Percentiles rank a stretch among this genome's conserved stretches.
Conservation (phyloP, 2,329 filamentous ascomycete species). For the Sarocladiaceae sp. region DNA sequence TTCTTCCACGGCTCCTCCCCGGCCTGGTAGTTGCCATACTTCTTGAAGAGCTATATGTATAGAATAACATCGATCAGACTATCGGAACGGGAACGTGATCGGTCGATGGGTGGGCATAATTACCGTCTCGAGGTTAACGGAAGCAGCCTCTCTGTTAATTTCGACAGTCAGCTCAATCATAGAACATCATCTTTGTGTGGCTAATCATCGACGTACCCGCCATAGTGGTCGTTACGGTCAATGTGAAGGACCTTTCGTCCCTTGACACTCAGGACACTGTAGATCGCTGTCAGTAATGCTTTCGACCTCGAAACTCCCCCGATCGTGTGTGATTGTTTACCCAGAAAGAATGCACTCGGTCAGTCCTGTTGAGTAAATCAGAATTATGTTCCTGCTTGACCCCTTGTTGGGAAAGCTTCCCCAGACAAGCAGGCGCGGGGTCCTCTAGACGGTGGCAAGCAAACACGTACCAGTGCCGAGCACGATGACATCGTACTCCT, state of each 20-base stretch:
- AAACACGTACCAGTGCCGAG: conserved; percentile 86
- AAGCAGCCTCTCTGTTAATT: conserved; percentile 72
- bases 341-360: conserved; percentile 99
- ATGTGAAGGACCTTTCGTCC: conserved; percentile 99
- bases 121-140: conserved; percentile 93
- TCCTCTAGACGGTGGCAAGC: conserved; percentile 20
- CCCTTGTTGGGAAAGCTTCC: background rate
- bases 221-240: conserved; percentile 97
- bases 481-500: conserved; percentile 98
- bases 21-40: conserved; percentile 76
- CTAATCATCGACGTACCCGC: conserved; percentile 65
- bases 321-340: conserved; percentile 45
- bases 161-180: conserved; percentile 18
- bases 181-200: background rate
- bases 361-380: conserved; percentile 58
- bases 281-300: background rate
- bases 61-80: conserved; percentile 15
- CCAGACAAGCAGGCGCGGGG: conserved; percentile 10
- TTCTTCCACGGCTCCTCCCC: conserved; percentile 96
- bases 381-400: conserved; percentile 11
- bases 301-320: background rate
- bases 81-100: conserved; percentile 11
- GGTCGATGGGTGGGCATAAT: conserved; percentile 23
- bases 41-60: conserved; percentile 78
- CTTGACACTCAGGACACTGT: conserved; percentile 91